These are phyloP conservation scores for Fusarium robinianum DNA, from an alignment of 2,329 filamentous ascomycete species.

Conservation along the genomic window DNA sequence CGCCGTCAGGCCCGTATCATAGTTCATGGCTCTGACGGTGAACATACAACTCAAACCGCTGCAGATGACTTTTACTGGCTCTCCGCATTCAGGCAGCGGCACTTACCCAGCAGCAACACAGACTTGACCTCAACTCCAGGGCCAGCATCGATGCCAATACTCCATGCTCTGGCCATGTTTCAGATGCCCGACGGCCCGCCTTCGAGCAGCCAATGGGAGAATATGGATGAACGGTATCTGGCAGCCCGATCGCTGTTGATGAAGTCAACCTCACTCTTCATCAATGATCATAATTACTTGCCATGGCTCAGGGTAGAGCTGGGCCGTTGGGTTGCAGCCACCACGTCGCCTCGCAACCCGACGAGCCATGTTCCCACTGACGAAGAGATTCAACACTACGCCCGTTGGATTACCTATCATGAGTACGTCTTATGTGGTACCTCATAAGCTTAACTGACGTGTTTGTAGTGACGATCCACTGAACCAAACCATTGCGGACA, in stretches of 20 bases:
- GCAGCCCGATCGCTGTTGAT: conserved; percentile 19
- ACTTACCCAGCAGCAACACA: conserved; percentile 9
- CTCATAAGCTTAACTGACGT: background rate
- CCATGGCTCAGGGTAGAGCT: conserved; percentile 31
- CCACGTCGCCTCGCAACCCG: conserved; percentile 35
- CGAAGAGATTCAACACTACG: conserved; percentile 37
- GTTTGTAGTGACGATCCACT: conserved; percentile 34
- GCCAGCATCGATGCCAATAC: conserved; percentile 7
- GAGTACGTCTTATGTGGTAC: conserved; percentile 22
- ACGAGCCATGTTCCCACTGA: conserved; percentile 29
- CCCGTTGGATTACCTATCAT: conserved; percentile 34
- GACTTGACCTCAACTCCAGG: background rate
- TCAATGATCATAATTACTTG: conserved; percentile 35
- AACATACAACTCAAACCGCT: conserved; percentile 25
- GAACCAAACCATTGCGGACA: conserved; percentile 34
- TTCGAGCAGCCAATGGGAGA: background rate
- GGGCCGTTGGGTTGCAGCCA: conserved; percentile 30
- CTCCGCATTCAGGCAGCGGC: conserved; percentile 25
- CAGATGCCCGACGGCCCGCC: background rate
- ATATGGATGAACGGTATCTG: conserved; percentile 12
- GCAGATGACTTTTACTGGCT: conserved; percentile 34
- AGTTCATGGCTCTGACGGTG: conserved; percentile 27
- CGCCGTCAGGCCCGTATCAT: conserved; percentile 28
- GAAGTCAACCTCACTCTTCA: conserved; percentile 25
- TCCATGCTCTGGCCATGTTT: conserved; percentile 5